A percentile compares a stretch with the other conserved stretches of the same genome.
Conservation (phyloP, 306 rosid species). For the Dalbergia oliveri region DNA sequence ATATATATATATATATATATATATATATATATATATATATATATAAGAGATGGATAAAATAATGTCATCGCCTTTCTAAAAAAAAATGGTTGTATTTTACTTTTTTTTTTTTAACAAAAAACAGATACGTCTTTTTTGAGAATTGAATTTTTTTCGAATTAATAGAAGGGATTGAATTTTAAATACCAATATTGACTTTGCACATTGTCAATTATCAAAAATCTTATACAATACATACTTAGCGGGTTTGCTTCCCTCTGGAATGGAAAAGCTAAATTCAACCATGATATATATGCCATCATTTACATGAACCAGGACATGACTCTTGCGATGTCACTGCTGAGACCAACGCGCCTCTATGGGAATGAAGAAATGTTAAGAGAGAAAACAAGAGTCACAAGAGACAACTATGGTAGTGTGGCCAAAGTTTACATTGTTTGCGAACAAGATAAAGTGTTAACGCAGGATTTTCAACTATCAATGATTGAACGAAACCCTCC, state of each 20-base stretch:
- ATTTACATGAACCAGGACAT: slow-evolving; percentile 42
- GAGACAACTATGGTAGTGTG: slow-evolving; percentile 54
- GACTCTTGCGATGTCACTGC: slow-evolving; percentile 46
- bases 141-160: no score
- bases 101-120: background rate
- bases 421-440: slow-evolving; percentile 49
- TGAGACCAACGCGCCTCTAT: slow-evolving; percentile 25
- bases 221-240: no score
- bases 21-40: no score
- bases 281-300: background rate
- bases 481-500: slow-evolving; percentile 53
- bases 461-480: slow-evolving; percentile 44
- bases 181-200: background rate
- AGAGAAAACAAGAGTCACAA: slow-evolving; percentile 31
- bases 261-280: background rate
- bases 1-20: no score
- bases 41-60: no score
- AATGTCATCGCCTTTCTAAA: no score
- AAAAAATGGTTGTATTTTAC: background rate
- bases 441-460: slow-evolving; percentile 42
- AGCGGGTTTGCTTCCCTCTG: background rate
- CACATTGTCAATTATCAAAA: no score
- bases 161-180: background rate
- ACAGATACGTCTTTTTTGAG: no score
- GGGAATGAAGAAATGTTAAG: slow-evolving; percentile 1